These are phyloP conservation scores for Beauveria asiatica DNA, from an alignment of 2,329 filamentous ascomycete genomes.

Conservation along the genomic window DNA sequence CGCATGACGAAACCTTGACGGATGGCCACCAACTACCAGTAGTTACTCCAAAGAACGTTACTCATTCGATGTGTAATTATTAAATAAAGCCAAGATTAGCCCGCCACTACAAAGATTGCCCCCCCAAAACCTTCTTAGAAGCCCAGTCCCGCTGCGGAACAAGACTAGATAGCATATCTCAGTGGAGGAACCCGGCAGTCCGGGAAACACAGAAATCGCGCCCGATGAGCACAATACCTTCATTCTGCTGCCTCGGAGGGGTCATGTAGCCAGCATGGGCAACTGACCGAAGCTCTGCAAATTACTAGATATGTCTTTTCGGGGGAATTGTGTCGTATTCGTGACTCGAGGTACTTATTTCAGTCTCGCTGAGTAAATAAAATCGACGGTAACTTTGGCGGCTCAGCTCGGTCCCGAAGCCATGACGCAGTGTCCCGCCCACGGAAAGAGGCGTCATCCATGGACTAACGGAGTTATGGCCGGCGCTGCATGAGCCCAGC, in stretches of 20 bases:
- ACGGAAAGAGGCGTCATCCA: slow-evolving; percentile 1
- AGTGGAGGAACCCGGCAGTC: neutral
- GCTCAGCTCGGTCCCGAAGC: neutral
- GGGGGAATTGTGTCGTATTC: neutral
- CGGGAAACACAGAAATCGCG: neutral
- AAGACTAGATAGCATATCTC: neutral
- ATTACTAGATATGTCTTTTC: neutral
- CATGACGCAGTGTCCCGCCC: slow-evolving; percentile 1
- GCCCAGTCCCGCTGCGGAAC: neutral
- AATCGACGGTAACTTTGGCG: neutral
- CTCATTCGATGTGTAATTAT: neutral
- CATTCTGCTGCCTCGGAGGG: no score
- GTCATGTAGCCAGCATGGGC: neutral
- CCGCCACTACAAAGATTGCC: neutral
- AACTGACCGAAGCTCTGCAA: neutral
- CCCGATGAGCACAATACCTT: neutral
- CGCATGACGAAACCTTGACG: slow-evolving; percentile 1
- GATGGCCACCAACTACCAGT: neutral
- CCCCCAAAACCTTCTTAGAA: neutral
- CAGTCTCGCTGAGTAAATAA: neutral
- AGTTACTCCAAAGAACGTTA: neutral
- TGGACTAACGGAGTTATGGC: neutral
- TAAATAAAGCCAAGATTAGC: neutral
- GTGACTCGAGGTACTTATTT: neutral
- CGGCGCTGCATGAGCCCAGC: neutral